phyloP scores from a whole-genome alignment of 305 asterid species.

The Plantago rigida region DNA sequence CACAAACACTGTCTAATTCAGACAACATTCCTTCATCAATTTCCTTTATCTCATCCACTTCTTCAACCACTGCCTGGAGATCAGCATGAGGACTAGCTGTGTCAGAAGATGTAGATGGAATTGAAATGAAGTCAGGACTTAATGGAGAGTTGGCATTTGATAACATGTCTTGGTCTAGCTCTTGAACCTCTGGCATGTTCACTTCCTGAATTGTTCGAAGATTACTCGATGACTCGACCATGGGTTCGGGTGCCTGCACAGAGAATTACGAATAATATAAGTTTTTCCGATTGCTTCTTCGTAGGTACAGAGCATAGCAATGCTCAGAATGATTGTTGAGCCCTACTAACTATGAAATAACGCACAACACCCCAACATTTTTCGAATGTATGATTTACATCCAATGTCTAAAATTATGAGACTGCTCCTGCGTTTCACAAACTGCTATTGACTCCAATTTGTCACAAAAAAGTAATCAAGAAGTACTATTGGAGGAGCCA shows the following conservation, averaged over 20 bases:
- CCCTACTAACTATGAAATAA: too few species aligned
- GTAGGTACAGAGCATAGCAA: slow-evolving; percentile 5
- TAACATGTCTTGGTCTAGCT: slow-evolving; percentile 31
- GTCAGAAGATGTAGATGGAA: slow-evolving; percentile 35
- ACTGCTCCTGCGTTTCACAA: too few species aligned
- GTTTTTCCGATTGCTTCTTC: not conserved
- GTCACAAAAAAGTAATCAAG: too few species aligned
- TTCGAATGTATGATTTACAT: too few species aligned
- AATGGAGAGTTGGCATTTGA: slow-evolving; percentile 36
- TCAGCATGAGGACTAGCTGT: slow-evolving; percentile 34
- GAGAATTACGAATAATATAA: slow-evolving; percentile 21
- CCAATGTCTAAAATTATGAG: too few species aligned
- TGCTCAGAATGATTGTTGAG: not conserved
- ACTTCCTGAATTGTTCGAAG: slow-evolving; percentile 24
- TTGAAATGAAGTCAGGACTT: slow-evolving; percentile 41
- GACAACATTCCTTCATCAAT: slow-evolving; percentile 51
- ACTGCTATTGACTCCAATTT: too few species aligned
- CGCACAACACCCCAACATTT: too few species aligned
- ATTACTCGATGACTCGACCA: slow-evolving; percentile 32
- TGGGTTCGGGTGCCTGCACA: slow-evolving; percentile 39
- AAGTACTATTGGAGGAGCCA: too few species aligned
- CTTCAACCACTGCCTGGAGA: slow-evolving; percentile 42
- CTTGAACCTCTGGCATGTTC: slow-evolving; percentile 37
- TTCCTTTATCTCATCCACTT: slow-evolving; percentile 55
- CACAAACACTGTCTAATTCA: slow-evolving; percentile 74